These are phyloP conservation scores for Pseudogymnoascus pannorum DNA, from an alignment of 2,329 filamentous ascomycete species.

Conservation along the genomic window DNA sequence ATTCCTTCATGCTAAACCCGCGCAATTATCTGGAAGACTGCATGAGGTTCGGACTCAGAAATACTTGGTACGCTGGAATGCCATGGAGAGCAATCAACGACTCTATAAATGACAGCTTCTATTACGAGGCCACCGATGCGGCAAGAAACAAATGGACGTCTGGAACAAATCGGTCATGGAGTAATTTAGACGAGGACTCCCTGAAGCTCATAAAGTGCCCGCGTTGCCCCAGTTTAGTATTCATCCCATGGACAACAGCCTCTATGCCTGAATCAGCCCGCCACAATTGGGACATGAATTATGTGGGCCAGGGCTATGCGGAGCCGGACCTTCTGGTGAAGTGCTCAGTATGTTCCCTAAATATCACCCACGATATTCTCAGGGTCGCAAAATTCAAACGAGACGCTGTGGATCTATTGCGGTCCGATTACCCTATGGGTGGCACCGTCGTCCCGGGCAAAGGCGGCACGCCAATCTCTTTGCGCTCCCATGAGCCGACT, in stretches of 20 bases:
- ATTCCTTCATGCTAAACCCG: conserved; percentile 72
- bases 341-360: conserved; percentile 45
- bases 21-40: conserved; percentile 68
- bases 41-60: conserved; percentile 47
- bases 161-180: conserved; percentile 48
- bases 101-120: conserved; percentile 52
- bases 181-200: conserved; percentile 46
- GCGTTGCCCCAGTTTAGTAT: conserved; percentile 36
- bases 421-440: conserved; percentile 49
- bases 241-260: conserved; percentile 55
- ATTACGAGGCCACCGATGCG: conserved; percentile 42
- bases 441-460: conserved; percentile 55
- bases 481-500: conserved; percentile 20
- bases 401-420: conserved; percentile 45
- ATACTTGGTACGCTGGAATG: conserved; percentile 55
- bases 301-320: conserved; percentile 50
- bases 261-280: conserved; percentile 27
- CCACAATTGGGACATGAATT: conserved; percentile 30
- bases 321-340: conserved; percentile 44
- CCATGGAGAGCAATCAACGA: conserved; percentile 56
- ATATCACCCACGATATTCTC: conserved; percentile 50
- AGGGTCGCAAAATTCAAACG: conserved; percentile 53
- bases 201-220: conserved; percentile 49
- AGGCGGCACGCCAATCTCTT: conserved; percentile 41
- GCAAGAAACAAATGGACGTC: conserved; percentile 41